Evolutionary conservation across 1,284 basidiomycete species (phyloP).

Genomic region (Cystobasidium slooffiae): DNA sequence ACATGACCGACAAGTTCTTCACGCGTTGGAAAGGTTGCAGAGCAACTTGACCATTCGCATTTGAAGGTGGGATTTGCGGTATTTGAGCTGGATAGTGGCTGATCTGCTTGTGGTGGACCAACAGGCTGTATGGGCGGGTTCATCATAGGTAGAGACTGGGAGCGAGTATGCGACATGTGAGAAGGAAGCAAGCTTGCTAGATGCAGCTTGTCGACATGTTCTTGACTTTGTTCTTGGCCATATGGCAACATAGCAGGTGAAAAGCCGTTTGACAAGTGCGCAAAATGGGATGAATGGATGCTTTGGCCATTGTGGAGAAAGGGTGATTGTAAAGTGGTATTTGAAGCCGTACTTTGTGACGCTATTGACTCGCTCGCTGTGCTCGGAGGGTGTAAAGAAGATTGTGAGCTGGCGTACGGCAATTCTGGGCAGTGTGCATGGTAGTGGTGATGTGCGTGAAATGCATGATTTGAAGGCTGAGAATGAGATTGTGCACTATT

Average conservation of each 20-base stretch:
- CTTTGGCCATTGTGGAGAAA: too few species aligned
- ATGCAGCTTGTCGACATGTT: neutral
- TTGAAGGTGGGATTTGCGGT: slow-evolving; percentile 16
- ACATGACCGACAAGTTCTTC: slow-evolving; percentile 61
- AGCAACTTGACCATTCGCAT: slow-evolving; percentile 61
- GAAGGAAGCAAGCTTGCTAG: neutral
- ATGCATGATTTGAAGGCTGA: neutral
- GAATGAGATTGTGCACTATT: neutral
- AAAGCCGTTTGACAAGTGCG: neutral
- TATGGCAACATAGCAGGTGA: too few species aligned
- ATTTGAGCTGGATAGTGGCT: neutral
- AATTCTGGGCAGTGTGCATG: neutral
- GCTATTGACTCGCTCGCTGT: neutral
- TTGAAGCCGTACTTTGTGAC: neutral
- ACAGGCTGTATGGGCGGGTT: neutral
- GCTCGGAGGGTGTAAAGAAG: neutral
- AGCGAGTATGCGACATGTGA: neutral
- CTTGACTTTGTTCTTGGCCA: too few species aligned
- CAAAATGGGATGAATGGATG: neutral
- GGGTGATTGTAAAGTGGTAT: too few species aligned
- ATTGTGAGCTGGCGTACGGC: neutral
- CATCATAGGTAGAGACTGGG: slow-evolving; percentile 8
- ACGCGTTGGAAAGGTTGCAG: slow-evolving; percentile 58
- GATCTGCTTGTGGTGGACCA: neutral
- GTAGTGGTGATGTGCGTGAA: slow-evolving; percentile 20